Evolutionary conservation across 2,329 filamentous ascomycete genomes (phyloP), one percentile per base, ranked within the genome.

Genomic region (Penicillium psychrosexuale): DNA sequence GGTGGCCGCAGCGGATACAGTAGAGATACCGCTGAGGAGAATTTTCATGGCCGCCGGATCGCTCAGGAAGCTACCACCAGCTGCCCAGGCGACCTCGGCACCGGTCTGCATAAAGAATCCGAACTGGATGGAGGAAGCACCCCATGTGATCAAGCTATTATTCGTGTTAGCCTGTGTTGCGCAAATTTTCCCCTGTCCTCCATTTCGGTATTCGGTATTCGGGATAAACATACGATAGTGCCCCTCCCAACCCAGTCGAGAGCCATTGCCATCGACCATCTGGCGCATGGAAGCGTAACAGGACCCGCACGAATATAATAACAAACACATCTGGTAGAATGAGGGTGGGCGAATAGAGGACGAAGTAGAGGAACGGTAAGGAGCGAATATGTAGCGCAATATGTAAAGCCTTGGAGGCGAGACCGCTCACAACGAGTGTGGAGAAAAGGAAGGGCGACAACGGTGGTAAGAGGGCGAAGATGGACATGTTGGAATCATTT

Each of bases 101-200:
- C 73, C 72, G 2, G 73, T 75, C 53, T 75, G 70, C 47, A 73
- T 58, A 55, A 72, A 75, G 61, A 75, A 75, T 33, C 69, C 69
- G 47, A 75, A 69, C 54, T 73, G 71, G 13, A 69, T 61, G 30
- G 72, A 68, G 11, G 71, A 66, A 2, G 70, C 66, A 22, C 61
- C 67, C 49, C 67, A 66, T 8, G 70, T 69, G 27, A 71, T 44
- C 15, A 70, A 37, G 8, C 70, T 72, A 47, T 7, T 48, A 27
- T 9, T 40, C 51, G 33, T 31, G 44, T 55, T 49, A 58, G 49
- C 27, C 22, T 3, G 27, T 19, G 24, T 53, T 40, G 19, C 22
- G 34, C 44, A 27, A 8, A 30, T 8, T 39, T 24, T 11, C 13
- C 5, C 19, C 28, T 17, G 31, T 28, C 24, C 15, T 49, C 34